Evolutionary conservation across 164 flowering plant genomes (phyloP).

Genomic region (Tetracentron sinense): DNA sequence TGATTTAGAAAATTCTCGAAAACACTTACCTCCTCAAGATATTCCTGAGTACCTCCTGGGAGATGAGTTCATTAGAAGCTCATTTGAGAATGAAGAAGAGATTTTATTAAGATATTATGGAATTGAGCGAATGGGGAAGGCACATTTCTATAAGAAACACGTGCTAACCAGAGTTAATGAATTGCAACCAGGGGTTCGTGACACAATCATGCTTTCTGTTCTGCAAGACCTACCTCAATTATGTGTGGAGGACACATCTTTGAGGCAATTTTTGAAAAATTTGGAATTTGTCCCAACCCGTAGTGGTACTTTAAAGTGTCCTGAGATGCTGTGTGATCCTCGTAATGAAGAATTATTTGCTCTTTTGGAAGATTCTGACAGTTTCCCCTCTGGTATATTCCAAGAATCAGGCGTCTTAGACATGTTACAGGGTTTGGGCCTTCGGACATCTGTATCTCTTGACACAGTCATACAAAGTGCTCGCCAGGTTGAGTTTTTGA

Average conservation of each 20-base stretch:
- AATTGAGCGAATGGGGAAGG: constrained; percentile 72
- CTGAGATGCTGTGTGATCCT: constrained; percentile 79
- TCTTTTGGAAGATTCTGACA: constrained; percentile 70
- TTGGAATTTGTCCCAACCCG: constrained; percentile 76
- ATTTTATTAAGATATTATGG: constrained; percentile 65
- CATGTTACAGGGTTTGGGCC: constrained; percentile 86
- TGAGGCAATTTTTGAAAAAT: constrained; percentile 57
- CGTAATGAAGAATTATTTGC: constrained; percentile 86
- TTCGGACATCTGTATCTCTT: constrained; percentile 66
- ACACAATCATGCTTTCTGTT: constrained; percentile 67
- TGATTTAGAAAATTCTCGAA: constrained; percentile 56
- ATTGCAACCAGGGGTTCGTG: constrained; percentile 63
- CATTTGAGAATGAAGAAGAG: constrained; percentile 61
- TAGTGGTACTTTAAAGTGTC: constrained; percentile 55
- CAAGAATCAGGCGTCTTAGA: constrained; percentile 62
- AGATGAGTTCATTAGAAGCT: constrained; percentile 53
- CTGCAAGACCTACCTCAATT: constrained; percentile 78
- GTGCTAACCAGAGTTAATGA: constrained; percentile 53
- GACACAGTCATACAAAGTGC: constrained; percentile 80
- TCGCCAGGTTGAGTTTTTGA: constrained; percentile 55
- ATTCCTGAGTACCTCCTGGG: constrained; percentile 54
- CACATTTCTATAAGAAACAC: constrained; percentile 54
- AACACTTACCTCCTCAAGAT: constrained; percentile 68
- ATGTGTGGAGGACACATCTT: constrained; percentile 59
- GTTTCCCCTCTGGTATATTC: constrained; percentile 71